These are phyloP conservation scores for Neofusicoccum laricinum DNA, from an alignment of 2,329 filamentous ascomycete genomes.

Conservation along the genomic window DNA sequence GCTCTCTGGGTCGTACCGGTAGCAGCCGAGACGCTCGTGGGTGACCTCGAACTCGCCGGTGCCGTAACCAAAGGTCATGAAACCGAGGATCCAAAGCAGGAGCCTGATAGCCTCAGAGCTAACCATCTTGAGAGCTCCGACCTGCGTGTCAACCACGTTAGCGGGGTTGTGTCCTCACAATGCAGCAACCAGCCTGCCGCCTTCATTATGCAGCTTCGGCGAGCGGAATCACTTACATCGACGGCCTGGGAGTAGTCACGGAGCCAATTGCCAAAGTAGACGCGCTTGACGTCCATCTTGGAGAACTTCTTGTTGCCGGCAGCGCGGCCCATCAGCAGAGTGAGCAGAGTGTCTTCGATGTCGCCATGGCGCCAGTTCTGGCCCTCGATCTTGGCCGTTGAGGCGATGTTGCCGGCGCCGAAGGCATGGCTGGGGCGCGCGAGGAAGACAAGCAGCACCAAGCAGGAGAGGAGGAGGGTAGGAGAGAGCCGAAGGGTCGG, in stretches of 20 bases:
- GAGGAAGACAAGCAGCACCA: slow-evolving; percentile 57
- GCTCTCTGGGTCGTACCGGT: slow-evolving; percentile 47
- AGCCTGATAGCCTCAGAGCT: slow-evolving; percentile 89
- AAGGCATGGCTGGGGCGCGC: slow-evolving; percentile 71
- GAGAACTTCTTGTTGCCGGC: slow-evolving; percentile 70
- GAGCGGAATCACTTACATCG: slow-evolving; percentile 52
- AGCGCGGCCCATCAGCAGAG: slow-evolving; percentile 55
- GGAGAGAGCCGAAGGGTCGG: slow-evolving; percentile 21
- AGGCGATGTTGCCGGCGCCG: slow-evolving; percentile 84
- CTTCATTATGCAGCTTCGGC: background rate
- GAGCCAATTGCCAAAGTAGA: slow-evolving; percentile 97
- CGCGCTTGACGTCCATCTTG: slow-evolving; percentile 81
- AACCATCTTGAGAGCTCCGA: slow-evolving; percentile 87
- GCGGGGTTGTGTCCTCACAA: background rate
- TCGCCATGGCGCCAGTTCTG: slow-evolving; percentile 70
- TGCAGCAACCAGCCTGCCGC: background rate
- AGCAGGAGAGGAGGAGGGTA: slow-evolving; percentile 38
- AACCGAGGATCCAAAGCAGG: slow-evolving; percentile 82
- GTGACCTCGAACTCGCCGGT: slow-evolving; percentile 86
- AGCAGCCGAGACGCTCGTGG: slow-evolving; percentile 72
- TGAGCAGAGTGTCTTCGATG: slow-evolving; percentile 86
- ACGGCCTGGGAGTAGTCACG: slow-evolving; percentile 91
- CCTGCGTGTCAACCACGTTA: slow-evolving; percentile 17
- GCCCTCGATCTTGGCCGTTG: slow-evolving; percentile 75
- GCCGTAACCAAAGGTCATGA: slow-evolving; percentile 82